phyloP scores from a whole-genome alignment of 805 yeast genomes.

The Clavispora santaluciae region DNA sequence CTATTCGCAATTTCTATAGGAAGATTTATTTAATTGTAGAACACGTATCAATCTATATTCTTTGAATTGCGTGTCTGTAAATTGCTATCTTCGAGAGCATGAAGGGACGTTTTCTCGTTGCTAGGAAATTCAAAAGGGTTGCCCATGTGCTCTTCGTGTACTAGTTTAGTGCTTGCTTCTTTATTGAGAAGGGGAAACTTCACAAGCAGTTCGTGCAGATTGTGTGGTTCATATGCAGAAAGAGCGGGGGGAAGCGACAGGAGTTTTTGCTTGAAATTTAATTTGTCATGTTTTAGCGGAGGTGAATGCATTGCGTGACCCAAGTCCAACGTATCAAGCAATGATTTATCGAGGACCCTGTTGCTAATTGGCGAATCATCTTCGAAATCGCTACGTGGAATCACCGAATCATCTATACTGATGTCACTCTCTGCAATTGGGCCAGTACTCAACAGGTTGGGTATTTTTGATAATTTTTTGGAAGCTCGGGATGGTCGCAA shows the following conservation, averaged over 20 bases:
- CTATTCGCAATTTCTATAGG: too few species aligned
- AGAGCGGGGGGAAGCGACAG: constrained; percentile 2
- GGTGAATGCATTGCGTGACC: constrained; percentile 31
- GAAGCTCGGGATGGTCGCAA: constrained; percentile 18
- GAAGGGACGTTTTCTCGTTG: not conserved
- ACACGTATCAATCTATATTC: not conserved
- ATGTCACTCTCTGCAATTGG: constrained; percentile 23
- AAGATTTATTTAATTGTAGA: too few species aligned
- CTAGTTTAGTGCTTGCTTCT: constrained; percentile 25
- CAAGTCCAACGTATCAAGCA: constrained; percentile 22
- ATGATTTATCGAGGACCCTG: constrained; percentile 19
- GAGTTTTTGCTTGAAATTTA: not conserved
- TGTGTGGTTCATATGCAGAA: not conserved
- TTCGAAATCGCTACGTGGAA: constrained; percentile 20
- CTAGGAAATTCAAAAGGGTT: not conserved
- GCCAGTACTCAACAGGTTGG: constrained; percentile 2
- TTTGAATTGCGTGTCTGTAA: not conserved
- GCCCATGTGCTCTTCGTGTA: not conserved
- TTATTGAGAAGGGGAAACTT: constrained; percentile 31
- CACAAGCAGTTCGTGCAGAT: constrained; percentile 3
- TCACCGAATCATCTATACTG: constrained; percentile 26
- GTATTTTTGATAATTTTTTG: constrained; percentile 15
- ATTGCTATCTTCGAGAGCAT: not conserved
- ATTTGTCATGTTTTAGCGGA: constrained; percentile 9
- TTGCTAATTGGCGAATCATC: constrained; percentile 27